Evolutionary conservation across 306 rosid species (phyloP).

Genomic region (Trifolium pratense): DNA sequence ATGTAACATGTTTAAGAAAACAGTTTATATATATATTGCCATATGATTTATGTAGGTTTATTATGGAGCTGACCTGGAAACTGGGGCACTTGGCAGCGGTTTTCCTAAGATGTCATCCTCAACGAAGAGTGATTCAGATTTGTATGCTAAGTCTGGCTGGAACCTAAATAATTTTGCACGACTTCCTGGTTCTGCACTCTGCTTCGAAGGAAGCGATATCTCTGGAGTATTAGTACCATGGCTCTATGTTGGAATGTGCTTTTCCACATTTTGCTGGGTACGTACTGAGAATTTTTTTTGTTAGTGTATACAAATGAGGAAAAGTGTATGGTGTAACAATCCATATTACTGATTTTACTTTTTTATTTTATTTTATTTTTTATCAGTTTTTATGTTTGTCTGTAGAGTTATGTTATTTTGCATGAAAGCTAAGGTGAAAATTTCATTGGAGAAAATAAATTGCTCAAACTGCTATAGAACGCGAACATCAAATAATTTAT

Average conservation of each 20-base stretch:
- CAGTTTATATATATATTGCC: slow-evolving; percentile 31
- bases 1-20: slow-evolving; percentile 27
- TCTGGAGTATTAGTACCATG: slow-evolving; percentile 96
- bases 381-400: no score
- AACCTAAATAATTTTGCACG: slow-evolving; percentile 86
- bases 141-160: slow-evolving; percentile 80
- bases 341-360: background rate
- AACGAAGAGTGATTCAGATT: slow-evolving; percentile 50
- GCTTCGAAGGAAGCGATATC: slow-evolving; percentile 84
- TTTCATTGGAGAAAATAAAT: no score
- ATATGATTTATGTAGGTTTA: slow-evolving; percentile 59
- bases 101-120: slow-evolving; percentile 68
- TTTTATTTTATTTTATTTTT: no score
- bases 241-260: slow-evolving; percentile 97
- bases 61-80: slow-evolving; percentile 95
- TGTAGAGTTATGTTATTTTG: no score
- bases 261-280: slow-evolving; percentile 98
- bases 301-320: no score
- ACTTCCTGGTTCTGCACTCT: slow-evolving; percentile 81
- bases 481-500: no score
- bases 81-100: slow-evolving; percentile 81
- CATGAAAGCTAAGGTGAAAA: no score
- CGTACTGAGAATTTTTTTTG: slow-evolving; percentile 17
- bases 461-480: no score
- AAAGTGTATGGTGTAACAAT: no score